Evolutionary conservation across 1,284 basidiomycete species (phyloP).

Genomic region (Microbotryum lychnidis-dioicae): DNA sequence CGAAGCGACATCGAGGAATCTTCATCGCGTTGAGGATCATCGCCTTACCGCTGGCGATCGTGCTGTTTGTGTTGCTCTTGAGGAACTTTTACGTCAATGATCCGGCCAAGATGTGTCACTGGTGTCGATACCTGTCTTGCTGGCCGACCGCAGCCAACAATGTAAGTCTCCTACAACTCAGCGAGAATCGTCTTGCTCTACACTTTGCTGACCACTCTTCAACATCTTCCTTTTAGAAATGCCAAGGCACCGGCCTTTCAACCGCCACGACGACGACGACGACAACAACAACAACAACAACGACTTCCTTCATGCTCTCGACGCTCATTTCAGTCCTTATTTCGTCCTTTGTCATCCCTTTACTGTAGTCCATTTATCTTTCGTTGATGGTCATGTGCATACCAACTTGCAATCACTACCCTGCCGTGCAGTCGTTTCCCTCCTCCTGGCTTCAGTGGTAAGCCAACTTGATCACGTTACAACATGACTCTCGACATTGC

Average conservation of each 20-base stretch:
- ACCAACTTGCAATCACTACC: too few species aligned
- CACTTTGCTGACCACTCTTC: neutral
- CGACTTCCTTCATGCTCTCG: slow-evolving; percentile 4
- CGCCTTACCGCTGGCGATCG: slow-evolving; percentile 62
- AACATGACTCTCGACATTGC: too few species aligned
- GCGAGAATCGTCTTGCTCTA: neutral
- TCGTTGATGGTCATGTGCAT: neutral
- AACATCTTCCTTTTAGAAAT: slow-evolving; percentile 16
- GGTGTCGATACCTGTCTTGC: slow-evolving; percentile 83
- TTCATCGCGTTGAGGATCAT: slow-evolving; percentile 65
- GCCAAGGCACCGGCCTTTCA: slow-evolving; percentile 33
- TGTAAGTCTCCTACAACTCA: neutral
- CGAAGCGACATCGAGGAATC: slow-evolving; percentile 62
- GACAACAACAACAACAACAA: slow-evolving; percentile 10
- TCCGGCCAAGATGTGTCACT: slow-evolving; percentile 67
- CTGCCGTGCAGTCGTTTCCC: too few species aligned
- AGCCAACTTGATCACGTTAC: too few species aligned
- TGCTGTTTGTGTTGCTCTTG: slow-evolving; percentile 72
- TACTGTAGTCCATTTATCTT: slow-evolving; percentile 2
- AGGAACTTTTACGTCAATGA: slow-evolving; percentile 84
- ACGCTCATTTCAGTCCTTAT: slow-evolving; percentile 20
- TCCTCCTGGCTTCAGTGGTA: too few species aligned
- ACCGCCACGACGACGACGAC: slow-evolving; percentile 14
- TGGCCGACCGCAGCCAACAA: slow-evolving; percentile 52
- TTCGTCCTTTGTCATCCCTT: slow-evolving; percentile 15